Percentiles rank a stretch among this genome's conserved stretches.
phyloP scores from a whole-genome alignment of 2,329 filamentous ascomycete genomes.

The Pestalotiopsis sp. region DNA sequence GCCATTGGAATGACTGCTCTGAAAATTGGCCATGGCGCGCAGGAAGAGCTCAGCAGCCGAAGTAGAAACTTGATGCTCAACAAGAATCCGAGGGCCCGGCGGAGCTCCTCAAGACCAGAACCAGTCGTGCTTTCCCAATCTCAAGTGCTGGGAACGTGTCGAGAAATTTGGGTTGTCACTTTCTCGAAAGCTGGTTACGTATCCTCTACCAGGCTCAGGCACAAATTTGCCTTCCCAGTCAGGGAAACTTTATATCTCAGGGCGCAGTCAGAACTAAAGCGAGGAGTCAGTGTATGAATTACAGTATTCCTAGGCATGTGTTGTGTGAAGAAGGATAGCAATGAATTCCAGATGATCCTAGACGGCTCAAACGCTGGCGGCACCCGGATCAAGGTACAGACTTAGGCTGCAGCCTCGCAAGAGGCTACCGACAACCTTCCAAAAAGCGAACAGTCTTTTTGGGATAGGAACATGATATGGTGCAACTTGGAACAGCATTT shows the following conservation, averaged over 20 bases:
- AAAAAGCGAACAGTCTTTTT: background rate
- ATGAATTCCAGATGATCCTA: background rate
- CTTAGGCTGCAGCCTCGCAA: background rate
- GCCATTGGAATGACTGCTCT: slow-evolving; percentile 35
- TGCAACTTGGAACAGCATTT: background rate
- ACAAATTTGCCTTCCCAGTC: background rate
- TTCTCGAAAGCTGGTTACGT: background rate
- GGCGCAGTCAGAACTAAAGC: background rate
- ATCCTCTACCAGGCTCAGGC: background rate
- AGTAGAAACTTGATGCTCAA: background rate
- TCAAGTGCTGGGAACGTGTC: background rate
- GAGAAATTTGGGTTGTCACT: background rate
- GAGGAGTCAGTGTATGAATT: background rate
- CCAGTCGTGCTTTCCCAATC: background rate
- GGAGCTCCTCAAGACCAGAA: background rate
- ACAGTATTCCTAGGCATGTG: background rate
- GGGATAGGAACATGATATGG: background rate
- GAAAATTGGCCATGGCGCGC: background rate
- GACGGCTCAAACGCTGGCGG: no score
- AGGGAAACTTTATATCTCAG: background rate
- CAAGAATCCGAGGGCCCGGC: background rate
- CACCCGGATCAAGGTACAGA: no score
- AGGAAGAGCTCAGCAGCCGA: background rate
- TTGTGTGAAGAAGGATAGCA: background rate
- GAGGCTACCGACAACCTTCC: background rate